Evolutionary conservation across 1,284 basidiomycete species (phyloP), one percentile per base, ranked within the genome.

Genomic region (Cryptococcus sp.): DNA sequence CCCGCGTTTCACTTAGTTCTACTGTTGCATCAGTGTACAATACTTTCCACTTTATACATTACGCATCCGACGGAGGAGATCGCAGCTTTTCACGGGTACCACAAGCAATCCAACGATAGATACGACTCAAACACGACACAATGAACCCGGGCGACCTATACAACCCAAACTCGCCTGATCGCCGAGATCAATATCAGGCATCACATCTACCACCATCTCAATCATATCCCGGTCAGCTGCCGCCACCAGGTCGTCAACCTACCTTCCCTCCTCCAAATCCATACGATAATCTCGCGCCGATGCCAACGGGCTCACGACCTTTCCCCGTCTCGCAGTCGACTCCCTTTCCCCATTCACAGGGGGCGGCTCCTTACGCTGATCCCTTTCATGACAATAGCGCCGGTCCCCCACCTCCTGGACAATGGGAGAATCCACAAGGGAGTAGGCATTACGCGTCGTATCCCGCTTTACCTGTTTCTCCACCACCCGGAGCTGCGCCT

Each of bases 71-170:
- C n/a, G n/a, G n/a, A n/a, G n/a, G n/a, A n/a, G n/a, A n/a, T n/a
- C n/a, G n/a, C n/a, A n/a, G n/a, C n/a, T n/a, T n/a, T n/a, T n/a
- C n/a, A n/a, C n/a, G n/a, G n/a, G n/a, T n/a, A n/a, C n/a, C n/a
- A n/a, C n/a, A n/a, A n/a, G n/a, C n/a, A n/a, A n/a, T n/a, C n/a
- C n/a, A n/a, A n/a, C n/a, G n/a, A n/a, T n/a, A n/a, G n/a, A n/a
- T n/a, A n/a, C n/a, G n/a, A n/a, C n/a, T n/a, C n/a, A n/a, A n/a
- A n/a, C n/a, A n/a, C n/a, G 28, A 13, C 55, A 60, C 22, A 22
- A 65, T 69, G 67, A 57, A 64, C 25, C 62, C 66, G 36, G 64
- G 64, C 10, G 61, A 66, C 46, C 57, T 66, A 19, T 63, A 64
- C 44, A 51, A 54, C 32, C 32, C 32, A 34, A 34, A 34, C 22